These are phyloP conservation scores for Globisporangium spiculum DNA, from an alignment of 352 stramenopile genomes.

Conservation along the genomic window DNA sequence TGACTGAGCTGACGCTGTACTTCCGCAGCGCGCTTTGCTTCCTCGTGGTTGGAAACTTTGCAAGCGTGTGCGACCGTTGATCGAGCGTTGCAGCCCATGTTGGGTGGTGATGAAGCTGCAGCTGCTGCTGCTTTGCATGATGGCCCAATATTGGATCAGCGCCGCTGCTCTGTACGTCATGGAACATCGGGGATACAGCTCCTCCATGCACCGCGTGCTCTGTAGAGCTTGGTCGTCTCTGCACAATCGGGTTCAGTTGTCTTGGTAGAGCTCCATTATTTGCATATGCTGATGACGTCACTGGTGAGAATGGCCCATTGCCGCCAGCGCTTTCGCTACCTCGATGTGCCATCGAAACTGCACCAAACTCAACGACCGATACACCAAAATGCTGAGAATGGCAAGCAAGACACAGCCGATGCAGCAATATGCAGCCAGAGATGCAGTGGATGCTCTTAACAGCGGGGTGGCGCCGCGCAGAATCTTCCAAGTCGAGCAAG, in stretches of 20 bases:
- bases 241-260: slow-evolving; percentile 10
- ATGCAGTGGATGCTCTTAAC: background rate
- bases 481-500: background rate
- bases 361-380: background rate
- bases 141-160: background rate
- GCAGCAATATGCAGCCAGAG: background rate
- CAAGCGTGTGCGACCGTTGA: slow-evolving; percentile 10
- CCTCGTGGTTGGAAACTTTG: background rate
- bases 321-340: background rate
- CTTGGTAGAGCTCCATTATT: background rate
- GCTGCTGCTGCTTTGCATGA: background rate
- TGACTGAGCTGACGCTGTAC: slow-evolving; percentile 7
- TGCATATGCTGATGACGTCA: background rate
- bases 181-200: background rate
- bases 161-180: slow-evolving; percentile 4
- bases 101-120: background rate
- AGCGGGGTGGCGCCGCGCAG: background rate
- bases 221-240: background rate
- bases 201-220: background rate
- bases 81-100: slow-evolving; percentile 8
- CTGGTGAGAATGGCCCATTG: background rate
- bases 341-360: slow-evolving; percentile 7
- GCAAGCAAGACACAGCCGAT: background rate
- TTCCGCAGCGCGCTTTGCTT: slow-evolving; percentile 13
- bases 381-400: slow-evolving; percentile 4